These are phyloP conservation scores for Acrocalymma vagum DNA, from an alignment of 2,329 filamentous ascomycete species.

Conservation along the genomic window DNA sequence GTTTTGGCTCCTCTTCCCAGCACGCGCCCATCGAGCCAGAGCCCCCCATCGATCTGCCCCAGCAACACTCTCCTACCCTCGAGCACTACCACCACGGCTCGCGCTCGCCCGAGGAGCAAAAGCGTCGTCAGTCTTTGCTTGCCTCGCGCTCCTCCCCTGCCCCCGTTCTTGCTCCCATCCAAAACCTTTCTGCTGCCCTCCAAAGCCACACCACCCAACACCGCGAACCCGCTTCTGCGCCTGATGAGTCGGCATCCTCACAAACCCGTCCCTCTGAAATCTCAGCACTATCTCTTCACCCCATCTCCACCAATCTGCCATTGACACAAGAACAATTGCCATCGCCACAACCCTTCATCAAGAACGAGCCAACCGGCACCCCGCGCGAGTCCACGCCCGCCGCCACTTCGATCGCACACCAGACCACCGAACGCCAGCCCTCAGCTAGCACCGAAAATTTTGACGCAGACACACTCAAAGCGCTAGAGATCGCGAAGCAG, in stretches of 20 bases:
- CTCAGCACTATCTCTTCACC: slow-evolving; percentile 18
- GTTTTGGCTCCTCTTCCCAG: slow-evolving; percentile 36
- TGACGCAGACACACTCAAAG: slow-evolving; percentile 52
- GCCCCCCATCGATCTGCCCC: slow-evolving; percentile 43
- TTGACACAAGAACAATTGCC: slow-evolving; percentile 16
- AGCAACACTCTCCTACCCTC: slow-evolving; percentile 53
- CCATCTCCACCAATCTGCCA: slow-evolving; percentile 14
- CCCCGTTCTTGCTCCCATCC: slow-evolving; percentile 52
- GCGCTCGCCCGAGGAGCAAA: slow-evolving; percentile 53
- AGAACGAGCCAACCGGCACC: slow-evolving; percentile 50
- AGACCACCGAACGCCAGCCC: slow-evolving; percentile 28
- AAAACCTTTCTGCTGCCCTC: slow-evolving; percentile 35
- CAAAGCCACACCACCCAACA: slow-evolving; percentile 30
- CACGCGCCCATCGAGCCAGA: slow-evolving; percentile 50
- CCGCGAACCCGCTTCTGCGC: slow-evolving; percentile 14
- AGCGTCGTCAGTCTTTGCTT: slow-evolving; percentile 46
- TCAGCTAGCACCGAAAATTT: slow-evolving; percentile 30
- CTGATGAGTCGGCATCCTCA: slow-evolving; percentile 33
- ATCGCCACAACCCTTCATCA: slow-evolving; percentile 47
- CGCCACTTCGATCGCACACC: slow-evolving; percentile 17
- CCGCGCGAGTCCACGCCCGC: slow-evolving; percentile 46
- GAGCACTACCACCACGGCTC: slow-evolving; percentile 58
- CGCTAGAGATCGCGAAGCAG: slow-evolving; percentile 54
- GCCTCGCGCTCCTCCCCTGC: slow-evolving; percentile 40
- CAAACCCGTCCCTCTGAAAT: slow-evolving; percentile 36